A percentile compares a stretch with the other conserved stretches of the same genome.
phyloP scores from a whole-genome alignment of 176 grass and related monocot species.

The Hordeum vulgare region DNA sequence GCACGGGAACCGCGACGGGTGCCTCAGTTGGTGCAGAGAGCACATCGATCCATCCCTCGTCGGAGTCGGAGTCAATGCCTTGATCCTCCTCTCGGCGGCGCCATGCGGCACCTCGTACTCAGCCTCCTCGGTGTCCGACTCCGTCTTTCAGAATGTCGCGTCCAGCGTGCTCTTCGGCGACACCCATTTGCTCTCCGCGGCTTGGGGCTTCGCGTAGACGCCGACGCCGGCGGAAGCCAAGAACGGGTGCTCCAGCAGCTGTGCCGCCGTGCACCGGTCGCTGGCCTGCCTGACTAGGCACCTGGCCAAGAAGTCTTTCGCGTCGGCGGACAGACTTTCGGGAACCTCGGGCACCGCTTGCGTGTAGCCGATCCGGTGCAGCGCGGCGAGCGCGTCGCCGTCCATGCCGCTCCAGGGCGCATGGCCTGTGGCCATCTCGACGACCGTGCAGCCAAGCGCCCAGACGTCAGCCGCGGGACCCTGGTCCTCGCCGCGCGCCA shows the following conservation, averaged over 20 bases:
- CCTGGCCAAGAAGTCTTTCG: neutral
- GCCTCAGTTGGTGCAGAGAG: neutral
- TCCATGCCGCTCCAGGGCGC: constrained; percentile 32
- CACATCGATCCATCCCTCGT: constrained; percentile 39
- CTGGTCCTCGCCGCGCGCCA: constrained; percentile 68
- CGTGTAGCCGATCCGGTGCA: constrained; percentile 63
- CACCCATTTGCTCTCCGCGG: constrained; percentile 19
- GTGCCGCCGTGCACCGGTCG: constrained; percentile 44
- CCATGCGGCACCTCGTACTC: neutral
- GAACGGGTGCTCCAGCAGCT: constrained; percentile 61
- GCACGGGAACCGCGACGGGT: neutral
- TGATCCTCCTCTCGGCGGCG: constrained; percentile 8
- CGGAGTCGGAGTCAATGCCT: constrained; percentile 29
- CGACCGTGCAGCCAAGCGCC: constrained; percentile 55
- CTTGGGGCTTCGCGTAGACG: neutral
- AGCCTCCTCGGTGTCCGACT: constrained; percentile 15
- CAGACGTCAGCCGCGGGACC: constrained; percentile 57
- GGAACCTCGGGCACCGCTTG: constrained; percentile 38
- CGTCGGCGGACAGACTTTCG: constrained; percentile 42
- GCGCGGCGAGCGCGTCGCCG: constrained; percentile 25
- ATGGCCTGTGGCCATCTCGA: constrained; percentile 68
- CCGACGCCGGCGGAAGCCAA: neutral
- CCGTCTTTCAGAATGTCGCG: constrained; percentile 37
- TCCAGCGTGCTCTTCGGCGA: constrained; percentile 79
- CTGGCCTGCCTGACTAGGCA: neutral